phyloP scores from a whole-genome alignment of 768 basidiomycete genomes.

The Hirschioporus abietinus region DNA sequence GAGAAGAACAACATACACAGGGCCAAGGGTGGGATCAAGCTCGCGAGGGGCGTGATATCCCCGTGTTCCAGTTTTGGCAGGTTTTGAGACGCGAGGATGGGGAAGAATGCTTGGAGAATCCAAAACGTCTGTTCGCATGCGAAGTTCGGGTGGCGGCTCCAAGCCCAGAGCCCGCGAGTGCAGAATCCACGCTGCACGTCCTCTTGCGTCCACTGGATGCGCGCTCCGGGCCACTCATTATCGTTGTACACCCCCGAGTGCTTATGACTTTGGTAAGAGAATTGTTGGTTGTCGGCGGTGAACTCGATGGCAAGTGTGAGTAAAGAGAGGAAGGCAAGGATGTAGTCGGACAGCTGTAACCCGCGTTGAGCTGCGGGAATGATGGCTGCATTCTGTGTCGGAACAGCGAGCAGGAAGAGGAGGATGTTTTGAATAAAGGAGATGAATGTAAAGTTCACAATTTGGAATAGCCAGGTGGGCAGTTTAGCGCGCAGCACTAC shows the following conservation, averaged over 20 bases:
- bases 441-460: slow-evolving; percentile 70
- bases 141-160: slow-evolving; percentile 90
- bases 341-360: slow-evolving; percentile 45
- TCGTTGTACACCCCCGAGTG: slow-evolving; percentile 33
- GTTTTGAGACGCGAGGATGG: slow-evolving; percentile 42
- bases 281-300: slow-evolving; percentile 89
- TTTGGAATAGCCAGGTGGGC: slow-evolving; percentile 49
- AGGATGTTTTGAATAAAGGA: slow-evolving; percentile 68
- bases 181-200: slow-evolving; percentile 79
- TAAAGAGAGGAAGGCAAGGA: slow-evolving; percentile 55
- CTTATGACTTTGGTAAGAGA: slow-evolving; percentile 78
- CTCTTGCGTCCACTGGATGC: slow-evolving; percentile 58
- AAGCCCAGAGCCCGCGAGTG: slow-evolving; percentile 82
- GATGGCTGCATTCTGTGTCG: slow-evolving; percentile 50
- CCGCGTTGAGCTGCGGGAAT: slow-evolving; percentile 46
- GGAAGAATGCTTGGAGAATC: slow-evolving; percentile 56
- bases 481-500: slow-evolving; percentile 60
- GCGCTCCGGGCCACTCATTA: slow-evolving; percentile 60
- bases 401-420: slow-evolving; percentile 65
- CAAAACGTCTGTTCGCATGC: slow-evolving; percentile 86
- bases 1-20: slow-evolving; percentile 70
- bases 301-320: slow-evolving; percentile 64
- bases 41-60: slow-evolving; percentile 26
- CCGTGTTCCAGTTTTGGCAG: slow-evolving; percentile 17
- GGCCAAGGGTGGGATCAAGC: slow-evolving; percentile 50